A percentile compares a stretch with the other conserved stretches of the same genome.
Evolutionary conservation across 768 basidiomycete species (phyloP).

Genomic region (Macrolepiota albuminosa): DNA sequence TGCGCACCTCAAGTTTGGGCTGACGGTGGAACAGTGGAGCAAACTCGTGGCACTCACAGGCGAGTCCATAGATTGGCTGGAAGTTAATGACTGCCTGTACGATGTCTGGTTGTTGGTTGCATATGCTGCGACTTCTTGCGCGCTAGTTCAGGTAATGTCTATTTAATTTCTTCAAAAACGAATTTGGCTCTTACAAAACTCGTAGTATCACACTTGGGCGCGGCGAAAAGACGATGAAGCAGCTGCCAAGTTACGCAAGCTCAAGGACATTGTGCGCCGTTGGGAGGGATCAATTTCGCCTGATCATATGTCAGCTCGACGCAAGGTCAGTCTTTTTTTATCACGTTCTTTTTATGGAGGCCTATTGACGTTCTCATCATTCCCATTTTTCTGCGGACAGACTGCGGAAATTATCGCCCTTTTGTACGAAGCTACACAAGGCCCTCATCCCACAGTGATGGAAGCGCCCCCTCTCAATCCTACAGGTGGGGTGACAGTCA

Average conservation of each 20-base stretch:
- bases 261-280: constrained; percentile 78
- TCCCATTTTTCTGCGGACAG: constrained; percentile 30
- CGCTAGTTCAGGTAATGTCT: constrained; percentile 75
- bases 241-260: constrained; percentile 65
- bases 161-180: background rate
- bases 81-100: constrained; percentile 71
- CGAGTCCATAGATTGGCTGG: constrained; percentile 88
- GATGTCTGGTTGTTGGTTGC: constrained; percentile 86
- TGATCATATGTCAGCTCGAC: constrained; percentile 92
- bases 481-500: constrained; percentile 60
- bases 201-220: constrained; percentile 91
- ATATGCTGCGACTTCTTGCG: constrained; percentile 85
- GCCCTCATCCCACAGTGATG: constrained; percentile 39
- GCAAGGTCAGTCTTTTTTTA: constrained; percentile 57
- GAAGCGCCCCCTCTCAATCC: constrained; percentile 74
- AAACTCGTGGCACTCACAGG: constrained; percentile 67
- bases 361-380: background rate
- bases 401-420: constrained; percentile 90
- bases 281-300: constrained; percentile 88
- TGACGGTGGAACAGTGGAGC: constrained; percentile 80
- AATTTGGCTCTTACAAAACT: constrained; percentile 3
- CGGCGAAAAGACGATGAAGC: constrained; percentile 75
- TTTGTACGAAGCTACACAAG: constrained; percentile 91
- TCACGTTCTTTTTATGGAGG: constrained; percentile 15
- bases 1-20: constrained; percentile 79